These are phyloP conservation scores for Bipolaris cookei DNA, from an alignment of 2,329 filamentous ascomycete genomes.

Conservation along the genomic window DNA sequence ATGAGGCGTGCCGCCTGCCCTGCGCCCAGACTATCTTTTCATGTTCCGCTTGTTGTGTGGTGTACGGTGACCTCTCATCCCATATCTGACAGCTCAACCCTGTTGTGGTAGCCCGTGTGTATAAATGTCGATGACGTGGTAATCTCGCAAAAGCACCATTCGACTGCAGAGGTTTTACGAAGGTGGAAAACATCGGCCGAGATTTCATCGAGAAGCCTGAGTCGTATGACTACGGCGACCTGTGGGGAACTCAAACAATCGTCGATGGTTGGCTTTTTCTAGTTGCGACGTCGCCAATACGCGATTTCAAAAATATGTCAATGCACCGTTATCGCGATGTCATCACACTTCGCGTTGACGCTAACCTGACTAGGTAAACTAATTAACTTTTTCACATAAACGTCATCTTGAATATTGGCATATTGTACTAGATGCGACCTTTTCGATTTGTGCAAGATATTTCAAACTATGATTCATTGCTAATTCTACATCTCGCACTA, in stretches of 20 bases:
- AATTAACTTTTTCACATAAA: conserved; percentile 6
- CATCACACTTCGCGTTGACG: conserved; percentile 34
- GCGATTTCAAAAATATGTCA: conserved; percentile 14
- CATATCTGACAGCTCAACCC: conserved; percentile 18
- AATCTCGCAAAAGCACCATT: conserved; percentile 3
- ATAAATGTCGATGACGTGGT: conserved; percentile 18
- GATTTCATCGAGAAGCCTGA: conserved; percentile 28
- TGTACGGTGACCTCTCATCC: conserved; percentile 8
- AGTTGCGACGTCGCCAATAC: conserved; percentile 27
- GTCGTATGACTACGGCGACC: neutral
- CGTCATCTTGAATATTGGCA: neutral
- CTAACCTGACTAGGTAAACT: conserved; percentile 19
- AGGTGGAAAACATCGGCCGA: conserved; percentile 22
- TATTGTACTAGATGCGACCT: neutral
- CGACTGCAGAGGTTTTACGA: conserved; percentile 4
- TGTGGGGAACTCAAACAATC: neutral
- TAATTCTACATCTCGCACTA: neutral
- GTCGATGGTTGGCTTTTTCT: neutral
- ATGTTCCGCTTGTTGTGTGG: neutral
- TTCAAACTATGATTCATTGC: neutral
- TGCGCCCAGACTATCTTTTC: neutral
- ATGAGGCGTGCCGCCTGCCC: conserved; percentile 12
- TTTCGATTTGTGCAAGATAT: neutral
- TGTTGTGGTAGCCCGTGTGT: conserved; percentile 9
- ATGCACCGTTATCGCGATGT: conserved; percentile 30